phyloP scores from a whole-genome alignment of 2,329 filamentous ascomycete genomes.

The Aspergillus felis region DNA sequence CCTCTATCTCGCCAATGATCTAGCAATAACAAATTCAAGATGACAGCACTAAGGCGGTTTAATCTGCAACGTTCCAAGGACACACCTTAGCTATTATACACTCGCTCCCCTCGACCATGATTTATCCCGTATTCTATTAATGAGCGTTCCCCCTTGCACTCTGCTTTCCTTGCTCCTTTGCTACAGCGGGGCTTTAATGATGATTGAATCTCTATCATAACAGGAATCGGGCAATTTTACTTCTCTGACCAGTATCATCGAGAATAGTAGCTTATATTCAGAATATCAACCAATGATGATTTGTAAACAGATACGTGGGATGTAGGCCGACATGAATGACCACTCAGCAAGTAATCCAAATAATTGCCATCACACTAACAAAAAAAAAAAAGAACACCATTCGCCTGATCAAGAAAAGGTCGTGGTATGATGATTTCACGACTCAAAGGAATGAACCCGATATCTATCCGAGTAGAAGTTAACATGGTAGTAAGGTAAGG shows the following conservation, averaged over 20 bases:
- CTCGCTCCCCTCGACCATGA: not conserved
- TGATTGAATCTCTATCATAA: not conserved
- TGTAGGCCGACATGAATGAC: too few relatives aligned
- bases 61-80: not conserved
- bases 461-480: not conserved
- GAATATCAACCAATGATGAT: not conserved
- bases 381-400: too few relatives aligned
- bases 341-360: not conserved
- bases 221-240: not conserved
- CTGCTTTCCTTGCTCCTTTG: not conserved
- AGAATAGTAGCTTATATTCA: not conserved
- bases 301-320: not conserved
- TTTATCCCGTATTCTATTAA: not conserved
- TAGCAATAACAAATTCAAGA: not conserved
- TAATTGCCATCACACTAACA: not conserved
- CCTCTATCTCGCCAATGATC: not conserved
- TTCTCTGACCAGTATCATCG: not conserved
- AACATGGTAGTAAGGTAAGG: not conserved
- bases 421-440: not conserved
- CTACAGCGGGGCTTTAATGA: not conserved
- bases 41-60: not conserved
- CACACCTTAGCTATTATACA: not conserved
- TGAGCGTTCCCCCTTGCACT: not conserved
- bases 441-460: not conserved
- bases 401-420: not conserved